These are phyloP conservation scores for Rhodotorula sp. DNA, from an alignment of 1,284 basidiomycete genomes.

Conservation along the genomic window DNA sequence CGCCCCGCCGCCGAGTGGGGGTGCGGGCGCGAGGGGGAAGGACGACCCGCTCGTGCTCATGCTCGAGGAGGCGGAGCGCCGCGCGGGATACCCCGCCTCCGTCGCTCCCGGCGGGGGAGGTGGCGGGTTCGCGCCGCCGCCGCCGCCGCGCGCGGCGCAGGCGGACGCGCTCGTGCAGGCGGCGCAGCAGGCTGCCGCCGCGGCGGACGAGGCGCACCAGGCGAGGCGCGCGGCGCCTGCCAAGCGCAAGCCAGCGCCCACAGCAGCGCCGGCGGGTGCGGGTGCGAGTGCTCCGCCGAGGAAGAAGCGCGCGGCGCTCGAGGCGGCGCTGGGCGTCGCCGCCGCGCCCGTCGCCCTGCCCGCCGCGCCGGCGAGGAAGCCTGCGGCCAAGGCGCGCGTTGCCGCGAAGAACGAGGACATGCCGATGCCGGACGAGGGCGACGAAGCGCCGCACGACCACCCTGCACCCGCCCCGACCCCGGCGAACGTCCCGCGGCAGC, in stretches of 20 bases:
- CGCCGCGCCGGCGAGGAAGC: background rate
- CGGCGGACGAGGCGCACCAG: background rate
- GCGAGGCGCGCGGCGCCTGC: background rate
- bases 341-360: background rate
- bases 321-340: background rate
- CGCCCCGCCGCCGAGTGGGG: background rate
- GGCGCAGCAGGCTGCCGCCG: background rate
- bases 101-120: background rate
- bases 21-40: background rate
- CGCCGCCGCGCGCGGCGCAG: background rate
- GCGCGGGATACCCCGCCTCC: background rate
- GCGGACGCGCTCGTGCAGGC: background rate
- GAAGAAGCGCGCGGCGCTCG: background rate
- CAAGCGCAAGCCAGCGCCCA: background rate
- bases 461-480: constrained; percentile 19
- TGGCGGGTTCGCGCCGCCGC: background rate
- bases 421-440: background rate
- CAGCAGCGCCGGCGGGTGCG: background rate
- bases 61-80: constrained; percentile 21
- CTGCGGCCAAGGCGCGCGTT: background rate
- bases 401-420: background rate
- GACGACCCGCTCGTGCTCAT: constrained; percentile 15
- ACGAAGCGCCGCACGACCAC: background rate
- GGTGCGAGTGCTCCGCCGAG: background rate
- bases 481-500: background rate